Base-by-base conservation (phyloP, 768 basidiomycete species). In the Gloeopeniophorella convolvens region DNA sequence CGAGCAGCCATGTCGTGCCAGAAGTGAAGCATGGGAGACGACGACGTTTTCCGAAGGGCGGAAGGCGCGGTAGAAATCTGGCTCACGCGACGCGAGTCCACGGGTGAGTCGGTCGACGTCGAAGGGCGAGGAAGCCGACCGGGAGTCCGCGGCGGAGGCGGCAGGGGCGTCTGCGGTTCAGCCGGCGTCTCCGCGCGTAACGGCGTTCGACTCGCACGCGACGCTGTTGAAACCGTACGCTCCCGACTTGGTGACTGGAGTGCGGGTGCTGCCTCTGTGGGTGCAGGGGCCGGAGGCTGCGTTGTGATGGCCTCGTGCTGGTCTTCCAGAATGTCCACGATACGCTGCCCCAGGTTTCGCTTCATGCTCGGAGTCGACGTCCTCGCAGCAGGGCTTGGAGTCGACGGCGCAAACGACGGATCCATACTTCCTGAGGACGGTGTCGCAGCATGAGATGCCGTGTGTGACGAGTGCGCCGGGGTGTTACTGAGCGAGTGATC, bases 401-500 rank as follows among this genome's bases (percentile, higher is more conserved):
- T 50, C 47, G 47, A 45, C 21, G 28, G 53, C 26, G 52, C 46
- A 33, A 54, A 36, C 35, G 45, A 59, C 37, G 47, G 56, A 20
- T 10, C 62, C 60, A 50, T 60, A 63, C 51, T 69, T 65, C 33
- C 63, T 59, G 50, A 47, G 20, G 50, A 39, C 4, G 58, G 40
- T 33, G 57, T 40, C 33, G 51, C 34, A 16, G 36, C 21, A 31
- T 50, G 43, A 34, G 43, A 56, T 33, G 13, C 54, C 26, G 27
- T 77, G 73, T 57, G 74, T 76, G 18, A 45, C 1, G 75, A 77
- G 16, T 57, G 50, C 36, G 63, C 74, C 0, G 75, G 71, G 0
- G 78, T 72, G 46, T 73, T 77, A 53, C 77, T 80, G 31, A 89
- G 68, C 3, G 87, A 89, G 64, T 82, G 82, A 45, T 82, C 80